A percentile compares a stretch with the other conserved stretches of the same genome.
Evolutionary conservation across 164 flowering plant species (phyloP).

Genomic region (Vitis rotundifolia): DNA sequence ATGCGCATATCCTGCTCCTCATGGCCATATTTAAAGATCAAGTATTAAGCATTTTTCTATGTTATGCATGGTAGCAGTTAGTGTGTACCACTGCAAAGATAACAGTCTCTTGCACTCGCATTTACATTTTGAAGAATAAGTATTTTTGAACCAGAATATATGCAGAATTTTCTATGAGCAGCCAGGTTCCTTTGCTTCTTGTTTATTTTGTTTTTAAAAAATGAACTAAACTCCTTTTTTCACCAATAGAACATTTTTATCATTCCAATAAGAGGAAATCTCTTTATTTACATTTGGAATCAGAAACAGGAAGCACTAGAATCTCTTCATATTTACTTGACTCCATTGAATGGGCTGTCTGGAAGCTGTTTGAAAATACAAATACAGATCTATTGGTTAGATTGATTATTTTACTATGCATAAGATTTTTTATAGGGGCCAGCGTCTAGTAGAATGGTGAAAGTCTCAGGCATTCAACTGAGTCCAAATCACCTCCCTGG

Average conservation of each 20-base stretch:
- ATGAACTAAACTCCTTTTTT: not conserved
- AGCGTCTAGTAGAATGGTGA: too few relatives aligned
- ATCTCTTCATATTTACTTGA: not conserved
- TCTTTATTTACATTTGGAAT: not conserved
- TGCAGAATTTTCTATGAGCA: not conserved
- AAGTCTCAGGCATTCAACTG: too few relatives aligned
- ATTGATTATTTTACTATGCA: too few relatives aligned
- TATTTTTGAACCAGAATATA: not conserved
- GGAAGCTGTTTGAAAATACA: too few relatives aligned
- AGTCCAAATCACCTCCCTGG: too few relatives aligned
- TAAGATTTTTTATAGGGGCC: too few relatives aligned
- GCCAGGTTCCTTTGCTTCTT: not conserved
- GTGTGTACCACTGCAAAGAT: not conserved
- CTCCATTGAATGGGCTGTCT: too few relatives aligned
- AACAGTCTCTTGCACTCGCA: not conserved
- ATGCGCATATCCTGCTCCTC: too few relatives aligned
- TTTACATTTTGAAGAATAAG: not conserved
- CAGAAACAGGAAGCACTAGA: not conserved
- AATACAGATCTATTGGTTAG: too few relatives aligned
- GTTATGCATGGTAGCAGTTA: too few relatives aligned
- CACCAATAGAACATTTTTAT: not conserved
- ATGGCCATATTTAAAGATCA: too few relatives aligned
- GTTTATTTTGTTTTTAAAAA: not conserved
- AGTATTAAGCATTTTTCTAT: too few relatives aligned
- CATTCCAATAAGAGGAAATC: not conserved